Evolutionary conservation across 163 green algal species (phyloP).

Genomic region (Prototheca wickerhamii): DNA sequence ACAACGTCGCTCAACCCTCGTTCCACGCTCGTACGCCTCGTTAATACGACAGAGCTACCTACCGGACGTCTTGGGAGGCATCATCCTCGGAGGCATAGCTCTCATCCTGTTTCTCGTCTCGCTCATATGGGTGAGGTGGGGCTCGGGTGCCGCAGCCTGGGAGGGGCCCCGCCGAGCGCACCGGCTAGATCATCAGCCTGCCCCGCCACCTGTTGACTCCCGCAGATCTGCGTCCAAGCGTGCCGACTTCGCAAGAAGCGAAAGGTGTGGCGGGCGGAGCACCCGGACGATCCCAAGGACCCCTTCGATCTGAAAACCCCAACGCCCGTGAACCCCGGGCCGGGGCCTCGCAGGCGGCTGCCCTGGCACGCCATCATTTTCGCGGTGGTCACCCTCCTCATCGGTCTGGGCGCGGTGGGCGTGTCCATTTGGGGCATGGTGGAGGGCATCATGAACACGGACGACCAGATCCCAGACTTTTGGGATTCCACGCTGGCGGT

Average conservation of each 20-base stretch:
- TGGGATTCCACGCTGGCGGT: neutral
- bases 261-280: neutral
- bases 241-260: conserved; percentile 2
- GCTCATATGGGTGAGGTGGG: conserved; percentile 1
- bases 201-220: neutral
- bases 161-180: too few species aligned
- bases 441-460: neutral
- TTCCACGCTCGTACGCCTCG: neutral
- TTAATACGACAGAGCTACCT: conserved; percentile 1
- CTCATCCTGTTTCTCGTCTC: conserved; percentile 8
- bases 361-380: conserved; percentile 1
- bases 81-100: conserved; percentile 5
- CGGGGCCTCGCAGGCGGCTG: neutral
- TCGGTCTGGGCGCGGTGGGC: neutral
- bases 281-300: neutral
- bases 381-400: neutral
- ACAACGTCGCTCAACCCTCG: neutral
- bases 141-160: too few species aligned
- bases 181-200: neutral
- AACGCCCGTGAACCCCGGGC: too few species aligned
- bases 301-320: too few species aligned
- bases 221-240: conserved; percentile 4
- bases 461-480: conserved; percentile 8
- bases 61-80: conserved; percentile 1
- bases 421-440: conserved; percentile 10